These are phyloP conservation scores for Entelexis sorbosivorans DNA, from an alignment of 1,139 yeast genomes.

Conservation along the genomic window DNA sequence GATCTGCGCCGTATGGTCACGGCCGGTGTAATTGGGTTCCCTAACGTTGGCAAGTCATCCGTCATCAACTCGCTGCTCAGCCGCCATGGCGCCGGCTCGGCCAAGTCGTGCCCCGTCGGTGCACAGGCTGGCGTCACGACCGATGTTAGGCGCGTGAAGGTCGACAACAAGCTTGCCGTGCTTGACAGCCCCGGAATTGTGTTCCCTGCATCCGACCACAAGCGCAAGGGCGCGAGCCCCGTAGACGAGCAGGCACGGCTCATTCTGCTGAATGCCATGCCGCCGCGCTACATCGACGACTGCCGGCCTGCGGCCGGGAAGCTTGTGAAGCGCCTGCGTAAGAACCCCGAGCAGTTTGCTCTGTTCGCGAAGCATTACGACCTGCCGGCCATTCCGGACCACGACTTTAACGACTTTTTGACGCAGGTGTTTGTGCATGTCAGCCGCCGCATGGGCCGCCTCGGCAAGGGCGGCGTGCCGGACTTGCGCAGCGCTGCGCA, in stretches of 20 bases:
- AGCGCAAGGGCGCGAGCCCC: constrained; percentile 38
- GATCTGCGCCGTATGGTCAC: constrained; percentile 83
- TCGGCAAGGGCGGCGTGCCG: constrained; percentile 89
- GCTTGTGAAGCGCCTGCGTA: constrained; percentile 60
- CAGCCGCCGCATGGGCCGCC: constrained; percentile 84
- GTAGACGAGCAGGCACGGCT: constrained; percentile 75
- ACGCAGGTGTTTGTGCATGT: constrained; percentile 84
- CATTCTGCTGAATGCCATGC: constrained; percentile 78
- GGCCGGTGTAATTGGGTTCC: constrained; percentile 92
- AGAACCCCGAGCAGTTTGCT: constrained; percentile 53
- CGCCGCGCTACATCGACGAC: constrained; percentile 76
- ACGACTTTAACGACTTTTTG: constrained; percentile 31
- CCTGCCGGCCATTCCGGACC: constrained; percentile 59
- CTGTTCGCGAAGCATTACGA: constrained; percentile 62
- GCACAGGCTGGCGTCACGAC: constrained; percentile 97
- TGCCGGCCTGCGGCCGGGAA: constrained; percentile 74
- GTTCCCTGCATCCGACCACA: constrained; percentile 60
- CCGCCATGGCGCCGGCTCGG: constrained; percentile 50
- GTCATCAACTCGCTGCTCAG: constrained; percentile 75
- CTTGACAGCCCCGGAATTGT: constrained; percentile 97
- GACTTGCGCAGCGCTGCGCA: constrained; percentile 77
- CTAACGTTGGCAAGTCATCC: constrained; percentile 86
- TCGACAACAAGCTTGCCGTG: constrained; percentile 77
- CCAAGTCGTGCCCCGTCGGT: constrained; percentile 88
- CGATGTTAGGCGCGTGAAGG: constrained; percentile 77